A percentile compares a stretch with the other conserved stretches of the same genome.
phyloP scores from a whole-genome alignment of 2,329 filamentous ascomycete species.

The Coniosporium tulheliwenetii region DNA sequence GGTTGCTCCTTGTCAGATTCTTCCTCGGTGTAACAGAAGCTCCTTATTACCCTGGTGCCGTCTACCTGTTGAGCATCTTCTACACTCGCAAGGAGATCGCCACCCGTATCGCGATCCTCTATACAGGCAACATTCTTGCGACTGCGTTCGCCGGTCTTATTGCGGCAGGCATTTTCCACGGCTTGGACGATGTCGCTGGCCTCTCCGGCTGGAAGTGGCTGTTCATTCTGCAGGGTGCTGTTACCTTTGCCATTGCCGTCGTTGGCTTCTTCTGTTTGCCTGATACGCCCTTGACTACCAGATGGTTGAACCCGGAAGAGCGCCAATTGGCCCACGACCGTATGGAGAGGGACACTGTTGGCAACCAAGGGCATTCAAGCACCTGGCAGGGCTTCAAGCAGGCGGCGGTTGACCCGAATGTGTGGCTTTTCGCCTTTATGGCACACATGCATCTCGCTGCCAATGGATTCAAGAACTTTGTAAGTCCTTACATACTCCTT shows the following conservation, averaged over 20 bases:
- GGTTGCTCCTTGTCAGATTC: slow-evolving; percentile 31
- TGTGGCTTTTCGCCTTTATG: slow-evolving; percentile 39
- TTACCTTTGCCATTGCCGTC: slow-evolving; percentile 11
- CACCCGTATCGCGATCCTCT: slow-evolving; percentile 10
- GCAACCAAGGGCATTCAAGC: slow-evolving; percentile 20
- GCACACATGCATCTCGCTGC: slow-evolving; percentile 30
- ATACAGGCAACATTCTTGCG: slow-evolving; percentile 13
- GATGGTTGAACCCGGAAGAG: slow-evolving; percentile 36
- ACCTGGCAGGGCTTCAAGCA: slow-evolving; percentile 31
- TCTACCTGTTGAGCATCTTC: slow-evolving; percentile 33
- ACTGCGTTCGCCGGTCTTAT: slow-evolving; percentile 37
- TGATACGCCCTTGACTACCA: slow-evolving; percentile 37
- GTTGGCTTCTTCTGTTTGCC: slow-evolving; percentile 21
- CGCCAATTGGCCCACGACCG: slow-evolving; percentile 38
- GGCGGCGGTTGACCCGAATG: slow-evolving; percentile 31
- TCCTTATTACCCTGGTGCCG: slow-evolving; percentile 34
- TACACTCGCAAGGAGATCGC: slow-evolving; percentile 24
- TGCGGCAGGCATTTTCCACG: slow-evolving; percentile 31
- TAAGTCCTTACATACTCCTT: slow-evolving; percentile 25
- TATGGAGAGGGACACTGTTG: slow-evolving; percentile 32
- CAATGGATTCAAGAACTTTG: too few species aligned
- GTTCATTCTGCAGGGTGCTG: slow-evolving; percentile 20
- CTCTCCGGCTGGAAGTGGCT: slow-evolving; percentile 19
- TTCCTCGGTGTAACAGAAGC: slow-evolving; percentile 34
- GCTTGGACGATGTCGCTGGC: slow-evolving; percentile 13